Evolutionary conservation across 345 rosid genomes (phyloP).

Genomic region (Hypericum androsaemum): DNA sequence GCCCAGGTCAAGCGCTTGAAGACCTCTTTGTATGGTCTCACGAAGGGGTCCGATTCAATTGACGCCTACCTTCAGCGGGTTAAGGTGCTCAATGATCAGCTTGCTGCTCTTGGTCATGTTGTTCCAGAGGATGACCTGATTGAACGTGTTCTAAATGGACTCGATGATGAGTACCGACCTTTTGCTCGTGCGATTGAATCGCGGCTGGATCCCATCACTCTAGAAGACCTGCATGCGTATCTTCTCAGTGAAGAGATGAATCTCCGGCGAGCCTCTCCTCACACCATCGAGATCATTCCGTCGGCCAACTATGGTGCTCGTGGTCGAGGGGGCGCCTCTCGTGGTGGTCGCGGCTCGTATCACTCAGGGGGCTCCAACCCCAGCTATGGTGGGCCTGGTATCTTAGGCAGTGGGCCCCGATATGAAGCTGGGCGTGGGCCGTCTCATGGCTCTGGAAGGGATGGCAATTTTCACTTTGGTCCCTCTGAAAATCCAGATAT

Average conservation of each 20-base stretch:
- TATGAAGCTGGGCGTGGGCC: too few relatives aligned
- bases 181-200: neutral
- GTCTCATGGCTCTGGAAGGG: too few relatives aligned
- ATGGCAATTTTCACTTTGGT: too few relatives aligned
- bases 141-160: neutral
- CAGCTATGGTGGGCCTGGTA: too few relatives aligned
- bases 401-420: too few relatives aligned
- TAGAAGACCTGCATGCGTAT: neutral
- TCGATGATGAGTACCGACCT: neutral
- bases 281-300: too few relatives aligned
- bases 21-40: neutral
- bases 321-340: too few relatives aligned
- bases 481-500: too few relatives aligned
- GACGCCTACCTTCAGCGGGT: neutral
- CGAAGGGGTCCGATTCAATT: neutral
- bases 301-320: too few relatives aligned
- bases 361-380: too few relatives aligned
- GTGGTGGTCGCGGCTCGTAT: too few relatives aligned
- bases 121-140: neutral
- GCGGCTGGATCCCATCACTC: neutral
- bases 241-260: neutral
- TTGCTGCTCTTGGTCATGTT: neutral
- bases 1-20: neutral
- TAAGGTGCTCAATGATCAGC: neutral
- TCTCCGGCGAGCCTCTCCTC: too few relatives aligned